phyloP scores from a whole-genome alignment of 495 filamentous ascomycete genomes.

The Tuber indicum region DNA sequence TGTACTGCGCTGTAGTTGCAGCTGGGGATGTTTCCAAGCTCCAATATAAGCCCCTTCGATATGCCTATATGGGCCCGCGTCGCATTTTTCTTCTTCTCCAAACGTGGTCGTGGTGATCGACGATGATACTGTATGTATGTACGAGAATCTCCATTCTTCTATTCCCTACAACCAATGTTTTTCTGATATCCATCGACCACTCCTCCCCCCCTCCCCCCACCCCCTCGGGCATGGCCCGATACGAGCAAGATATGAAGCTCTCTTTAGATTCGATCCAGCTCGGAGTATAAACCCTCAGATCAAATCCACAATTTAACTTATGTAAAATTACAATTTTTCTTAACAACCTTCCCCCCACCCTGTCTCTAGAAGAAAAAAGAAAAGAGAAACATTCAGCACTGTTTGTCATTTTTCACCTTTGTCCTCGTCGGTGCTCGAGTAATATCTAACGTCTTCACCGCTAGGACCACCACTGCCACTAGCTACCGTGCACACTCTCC shows the following conservation, averaged over 20 bases:
- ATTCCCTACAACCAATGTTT: neutral
- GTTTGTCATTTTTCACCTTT: neutral
- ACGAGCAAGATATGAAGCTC: neutral
- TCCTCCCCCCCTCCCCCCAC: neutral
- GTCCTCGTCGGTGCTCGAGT: neutral
- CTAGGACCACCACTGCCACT: neutral
- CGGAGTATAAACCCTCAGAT: neutral
- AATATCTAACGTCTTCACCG: neutral
- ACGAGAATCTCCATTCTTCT: neutral
- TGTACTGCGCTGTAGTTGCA: neutral
- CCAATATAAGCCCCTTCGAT: neutral
- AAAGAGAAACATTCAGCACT: neutral
- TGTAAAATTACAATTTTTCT: slow-evolving; percentile 1
- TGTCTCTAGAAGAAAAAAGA: neutral
- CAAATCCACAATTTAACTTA: neutral
- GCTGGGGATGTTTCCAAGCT: neutral
- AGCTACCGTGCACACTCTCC: neutral
- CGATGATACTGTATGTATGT: neutral
- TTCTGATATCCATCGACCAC: neutral
- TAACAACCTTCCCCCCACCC: neutral
- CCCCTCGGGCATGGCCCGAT: neutral
- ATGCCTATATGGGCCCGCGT: neutral
- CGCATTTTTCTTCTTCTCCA: neutral
- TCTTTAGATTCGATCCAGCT: neutral
- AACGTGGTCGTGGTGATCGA: neutral